phyloP scores from a whole-genome alignment of 805 yeast genomes.

The Cyberlindnera nakhonratchasimensis region DNA sequence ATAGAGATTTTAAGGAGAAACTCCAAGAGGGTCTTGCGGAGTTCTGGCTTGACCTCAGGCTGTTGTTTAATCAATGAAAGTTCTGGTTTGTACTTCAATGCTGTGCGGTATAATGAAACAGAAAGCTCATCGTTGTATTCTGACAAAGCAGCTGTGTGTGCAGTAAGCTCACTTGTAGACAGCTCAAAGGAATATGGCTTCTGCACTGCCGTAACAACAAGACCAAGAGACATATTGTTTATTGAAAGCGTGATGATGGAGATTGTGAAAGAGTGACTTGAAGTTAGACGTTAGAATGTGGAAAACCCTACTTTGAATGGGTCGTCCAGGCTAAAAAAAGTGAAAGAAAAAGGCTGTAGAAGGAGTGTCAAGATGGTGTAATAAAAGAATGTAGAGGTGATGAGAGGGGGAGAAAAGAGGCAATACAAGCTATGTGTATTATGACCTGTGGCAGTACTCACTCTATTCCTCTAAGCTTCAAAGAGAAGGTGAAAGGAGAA shows the following conservation, averaged over 20 bases:
- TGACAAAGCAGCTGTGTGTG: conserved; percentile 42
- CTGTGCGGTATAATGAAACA: conserved; percentile 34
- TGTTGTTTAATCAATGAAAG: conserved; percentile 73
- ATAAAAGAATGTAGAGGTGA: neutral
- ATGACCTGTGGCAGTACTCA: no score
- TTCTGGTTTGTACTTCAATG: conserved; percentile 46
- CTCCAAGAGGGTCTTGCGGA: conserved; percentile 74
- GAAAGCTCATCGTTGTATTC: conserved; percentile 56
- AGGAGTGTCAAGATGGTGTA: neutral
- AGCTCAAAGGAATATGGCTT: conserved; percentile 48
- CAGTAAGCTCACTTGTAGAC: conserved; percentile 45
- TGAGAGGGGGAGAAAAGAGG: neutral
- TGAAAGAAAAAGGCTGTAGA: neutral
- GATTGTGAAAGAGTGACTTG: neutral
- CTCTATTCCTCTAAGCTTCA: no score
- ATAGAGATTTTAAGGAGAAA: conserved; percentile 71
- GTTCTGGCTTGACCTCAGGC: conserved; percentile 75
- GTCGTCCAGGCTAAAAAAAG: no score
- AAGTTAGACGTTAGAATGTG: neutral
- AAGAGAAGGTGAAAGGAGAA: neutral
- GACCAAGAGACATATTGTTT: conserved; percentile 28
- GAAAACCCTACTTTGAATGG: neutral
- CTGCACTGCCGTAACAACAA: conserved; percentile 41
- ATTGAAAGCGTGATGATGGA: neutral
- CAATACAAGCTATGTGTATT: no score